Evolutionary conservation across 306 rosid species (phyloP), one percentile per base, ranked within the genome.

Genomic region (Astragalus glycyphyllos): DNA sequence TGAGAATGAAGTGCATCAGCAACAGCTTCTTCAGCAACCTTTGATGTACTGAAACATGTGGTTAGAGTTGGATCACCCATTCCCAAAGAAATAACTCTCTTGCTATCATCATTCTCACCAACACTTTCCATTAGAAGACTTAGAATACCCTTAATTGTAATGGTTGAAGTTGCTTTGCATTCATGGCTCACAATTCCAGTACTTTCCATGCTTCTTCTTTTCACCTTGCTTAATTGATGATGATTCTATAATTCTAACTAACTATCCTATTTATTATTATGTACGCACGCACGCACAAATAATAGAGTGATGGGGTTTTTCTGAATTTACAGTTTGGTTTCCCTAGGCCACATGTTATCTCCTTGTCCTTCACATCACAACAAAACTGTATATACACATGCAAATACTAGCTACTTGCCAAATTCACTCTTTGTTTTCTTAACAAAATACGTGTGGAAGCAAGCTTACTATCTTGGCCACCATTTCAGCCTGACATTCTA

Each of bases 61-160:
- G 82, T 77, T 6, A 87, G 84, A 48, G 99, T 81, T 5, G 99
- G 99, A 82, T 94, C 99, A 6, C 97, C 97, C 82, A 94, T 87
- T 3, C 96, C 97, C 3, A 94, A 77, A 45, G 91, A 90, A 82
- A 94, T 84, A 51, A 86, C 66, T 49, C 68, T 77, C 68, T 69
- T 84, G n/a, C 17, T 17, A 8, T 7, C 14, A 20, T n/a, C 56
- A 7, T 34, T 76, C 34, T 10, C 54, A 65, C 82, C 86, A 35
- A 89, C 66, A 46, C 50, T 87, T 49, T 87, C 77, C 82, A 82
- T 71, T 12, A 94, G 48, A 38, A 89, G 85, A 54, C 87, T 87
- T 5, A 94, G 79, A 69, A 87, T 84, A 23, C 99, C 97, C 78
- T 94, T 94, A 41, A 94, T 94, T 71, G 99, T 86, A 73, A 94